phyloP scores from a whole-genome alignment of 2,329 filamentous ascomycete species.

The Fusarium albosuccineum region DNA sequence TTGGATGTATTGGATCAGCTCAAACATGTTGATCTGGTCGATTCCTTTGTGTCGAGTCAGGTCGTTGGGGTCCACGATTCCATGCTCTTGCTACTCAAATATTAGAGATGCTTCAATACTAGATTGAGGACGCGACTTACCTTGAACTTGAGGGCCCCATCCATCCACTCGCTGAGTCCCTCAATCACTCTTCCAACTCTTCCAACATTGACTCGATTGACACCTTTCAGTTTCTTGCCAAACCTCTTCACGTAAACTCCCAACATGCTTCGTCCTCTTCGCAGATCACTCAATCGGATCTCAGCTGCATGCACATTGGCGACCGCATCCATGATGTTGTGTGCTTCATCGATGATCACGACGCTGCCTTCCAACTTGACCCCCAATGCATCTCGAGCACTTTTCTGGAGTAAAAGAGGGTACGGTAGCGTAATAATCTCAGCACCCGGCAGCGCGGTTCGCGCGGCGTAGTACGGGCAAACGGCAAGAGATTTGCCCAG shows the following conservation, averaged over 20 bases:
- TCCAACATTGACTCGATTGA: slow-evolving; percentile 91
- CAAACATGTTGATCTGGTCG: slow-evolving; percentile 95
- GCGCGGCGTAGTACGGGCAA: slow-evolving; percentile 97
- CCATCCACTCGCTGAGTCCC: slow-evolving; percentile 79
- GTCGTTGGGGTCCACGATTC: slow-evolving; percentile 76
- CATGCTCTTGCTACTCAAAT: slow-evolving; percentile 62
- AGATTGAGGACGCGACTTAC: slow-evolving; percentile 48
- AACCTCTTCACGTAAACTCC: slow-evolving; percentile 88
- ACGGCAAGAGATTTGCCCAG: slow-evolving; percentile 84
- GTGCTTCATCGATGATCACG: slow-evolving; percentile 96
- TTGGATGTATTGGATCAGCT: slow-evolving; percentile 87
- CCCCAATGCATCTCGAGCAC: slow-evolving; percentile 86
- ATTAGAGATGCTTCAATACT: slow-evolving; percentile 7
- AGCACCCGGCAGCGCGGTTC: slow-evolving; percentile 82
- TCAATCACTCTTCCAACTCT: slow-evolving; percentile 88
- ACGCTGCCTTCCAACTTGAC: slow-evolving; percentile 89
- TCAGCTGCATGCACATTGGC: slow-evolving; percentile 86
- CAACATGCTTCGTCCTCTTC: slow-evolving; percentile 79
- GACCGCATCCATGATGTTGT: slow-evolving; percentile 97
- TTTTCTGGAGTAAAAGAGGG: slow-evolving; percentile 87
- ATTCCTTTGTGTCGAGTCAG: slow-evolving; percentile 87
- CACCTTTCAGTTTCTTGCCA: slow-evolving; percentile 87
- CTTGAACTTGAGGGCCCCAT: slow-evolving; percentile 62
- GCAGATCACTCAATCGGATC: slow-evolving; percentile 79
- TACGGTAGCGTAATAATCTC: slow-evolving; percentile 96